These are phyloP conservation scores for Scenedesmus sp. DNA, from an alignment of 163 green algal genomes.

Conservation along the genomic window DNA sequence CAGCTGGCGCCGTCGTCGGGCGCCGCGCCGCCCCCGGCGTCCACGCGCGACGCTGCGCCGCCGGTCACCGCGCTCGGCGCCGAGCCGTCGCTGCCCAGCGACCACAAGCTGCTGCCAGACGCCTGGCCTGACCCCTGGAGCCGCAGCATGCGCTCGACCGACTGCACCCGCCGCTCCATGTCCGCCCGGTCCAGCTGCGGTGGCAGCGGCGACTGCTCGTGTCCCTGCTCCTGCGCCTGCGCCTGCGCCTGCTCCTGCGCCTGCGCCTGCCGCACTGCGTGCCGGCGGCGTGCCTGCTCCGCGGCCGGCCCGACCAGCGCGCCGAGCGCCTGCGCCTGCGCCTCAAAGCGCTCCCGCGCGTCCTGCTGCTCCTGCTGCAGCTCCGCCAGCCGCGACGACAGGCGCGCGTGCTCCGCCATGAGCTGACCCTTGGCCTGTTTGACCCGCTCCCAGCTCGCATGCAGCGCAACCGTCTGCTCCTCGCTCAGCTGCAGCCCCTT, in stretches of 20 bases:
- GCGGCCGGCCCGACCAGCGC: too few species aligned
- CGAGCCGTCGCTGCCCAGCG: too few species aligned
- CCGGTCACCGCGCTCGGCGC: too few species aligned
- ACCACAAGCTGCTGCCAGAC: too few species aligned
- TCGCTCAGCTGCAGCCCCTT: slow-evolving; percentile 5
- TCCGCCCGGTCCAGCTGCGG: too few species aligned
- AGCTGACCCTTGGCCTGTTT: slow-evolving; percentile 15
- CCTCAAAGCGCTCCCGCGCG: neutral
- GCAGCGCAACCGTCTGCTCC: slow-evolving; percentile 6
- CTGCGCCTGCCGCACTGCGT: neutral
- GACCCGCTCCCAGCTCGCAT: neutral
- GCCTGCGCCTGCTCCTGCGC: neutral
- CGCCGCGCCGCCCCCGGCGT: too few species aligned
- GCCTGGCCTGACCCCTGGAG: too few species aligned
- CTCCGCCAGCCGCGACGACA: neutral
- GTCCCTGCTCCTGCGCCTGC: slow-evolving; percentile 14
- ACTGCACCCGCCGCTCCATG: too few species aligned
- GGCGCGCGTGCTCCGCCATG: neutral
- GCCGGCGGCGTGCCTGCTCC: too few species aligned
- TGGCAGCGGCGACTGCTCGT: neutral
- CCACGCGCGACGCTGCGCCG: too few species aligned
- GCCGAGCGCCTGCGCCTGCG: neutral
- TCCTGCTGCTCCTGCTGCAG: slow-evolving; percentile 20
- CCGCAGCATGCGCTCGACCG: neutral
- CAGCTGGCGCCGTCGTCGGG: neutral